Evolutionary conservation across 2,329 filamentous ascomycete genomes (phyloP).

Genomic region (Epichloe coenophiala): DNA sequence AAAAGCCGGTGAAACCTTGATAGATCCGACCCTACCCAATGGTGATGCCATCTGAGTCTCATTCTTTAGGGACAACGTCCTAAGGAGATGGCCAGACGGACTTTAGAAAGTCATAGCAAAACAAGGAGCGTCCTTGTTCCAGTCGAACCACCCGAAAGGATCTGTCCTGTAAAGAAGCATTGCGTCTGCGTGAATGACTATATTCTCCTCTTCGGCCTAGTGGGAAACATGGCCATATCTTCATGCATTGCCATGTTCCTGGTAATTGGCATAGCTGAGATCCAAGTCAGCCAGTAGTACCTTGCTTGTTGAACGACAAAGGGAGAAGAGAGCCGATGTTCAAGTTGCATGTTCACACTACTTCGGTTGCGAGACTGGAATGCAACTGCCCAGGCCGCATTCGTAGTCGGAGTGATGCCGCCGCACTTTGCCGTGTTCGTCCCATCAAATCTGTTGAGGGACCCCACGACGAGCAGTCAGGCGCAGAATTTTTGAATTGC

Average conservation of each 20-base stretch:
- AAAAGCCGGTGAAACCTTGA: not conserved
- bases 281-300: not conserved
- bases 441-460: not conserved
- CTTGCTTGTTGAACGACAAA: not conserved
- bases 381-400: not conserved
- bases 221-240: not conserved
- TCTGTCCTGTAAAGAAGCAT: not conserved
- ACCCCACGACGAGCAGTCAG: not conserved
- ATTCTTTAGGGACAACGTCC: too few relatives aligned
- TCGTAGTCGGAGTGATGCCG: not conserved
- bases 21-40: not conserved
- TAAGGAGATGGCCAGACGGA: not conserved
- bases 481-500: not conserved
- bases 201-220: not conserved
- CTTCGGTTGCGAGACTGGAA: not conserved
- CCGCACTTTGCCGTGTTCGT: not conserved
- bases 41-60: not conserved
- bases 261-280: not conserved
- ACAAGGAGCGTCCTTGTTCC: not conserved
- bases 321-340: not conserved
- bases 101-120: not conserved
- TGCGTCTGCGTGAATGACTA: too few relatives aligned
- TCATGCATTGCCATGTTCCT: not conserved
- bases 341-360: not conserved
- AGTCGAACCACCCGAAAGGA: not conserved